These are phyloP conservation scores for Ceratobasidium sp. DNA, from an alignment of 1,284 basidiomycete genomes.

Conservation along the genomic window DNA sequence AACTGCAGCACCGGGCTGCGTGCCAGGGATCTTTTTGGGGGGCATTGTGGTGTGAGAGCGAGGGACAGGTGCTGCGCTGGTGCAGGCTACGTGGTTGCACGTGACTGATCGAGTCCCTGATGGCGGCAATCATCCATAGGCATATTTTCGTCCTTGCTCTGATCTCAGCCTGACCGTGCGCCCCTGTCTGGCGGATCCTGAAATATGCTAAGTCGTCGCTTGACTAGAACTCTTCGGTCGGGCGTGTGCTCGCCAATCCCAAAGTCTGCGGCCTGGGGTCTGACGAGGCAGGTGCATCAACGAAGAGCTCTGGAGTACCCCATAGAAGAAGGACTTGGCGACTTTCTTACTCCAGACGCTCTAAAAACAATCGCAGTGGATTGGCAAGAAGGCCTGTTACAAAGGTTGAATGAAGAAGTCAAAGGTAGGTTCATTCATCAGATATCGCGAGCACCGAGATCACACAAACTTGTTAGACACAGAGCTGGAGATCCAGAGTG, in stretches of 20 bases:
- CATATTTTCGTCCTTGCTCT: slow-evolving; percentile 26
- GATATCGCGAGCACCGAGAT: neutral
- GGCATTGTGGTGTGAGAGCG: slow-evolving; percentile 43
- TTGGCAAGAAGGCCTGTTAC: slow-evolving; percentile 81
- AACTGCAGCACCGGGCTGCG: slow-evolving; percentile 1
- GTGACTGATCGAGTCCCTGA: slow-evolving; percentile 40
- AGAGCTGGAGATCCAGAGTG: slow-evolving; percentile 62
- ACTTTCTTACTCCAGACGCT: slow-evolving; percentile 73
- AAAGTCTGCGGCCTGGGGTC: slow-evolving; percentile 2
- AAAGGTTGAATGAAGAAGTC: slow-evolving; percentile 75
- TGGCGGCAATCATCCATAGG: slow-evolving; percentile 29
- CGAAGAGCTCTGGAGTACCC: slow-evolving; percentile 67
- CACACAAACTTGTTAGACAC: slow-evolving; percentile 56
- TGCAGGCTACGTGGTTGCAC: slow-evolving; percentile 48
- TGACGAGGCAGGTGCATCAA: slow-evolving; percentile 55
- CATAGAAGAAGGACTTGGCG: slow-evolving; percentile 71
- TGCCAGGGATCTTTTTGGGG: slow-evolving; percentile 31
- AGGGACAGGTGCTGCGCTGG: slow-evolving; percentile 28
- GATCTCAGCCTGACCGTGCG: slow-evolving; percentile 5
- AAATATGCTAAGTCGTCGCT: neutral
- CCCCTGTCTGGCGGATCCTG: too few relatives aligned
- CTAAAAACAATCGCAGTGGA: slow-evolving; percentile 75
- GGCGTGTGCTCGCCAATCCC: neutral
- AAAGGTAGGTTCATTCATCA: slow-evolving; percentile 59
- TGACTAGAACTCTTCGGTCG: neutral